phyloP scores from a whole-genome alignment of 208 protist genomes.

The Angomonas deanei region DNA sequence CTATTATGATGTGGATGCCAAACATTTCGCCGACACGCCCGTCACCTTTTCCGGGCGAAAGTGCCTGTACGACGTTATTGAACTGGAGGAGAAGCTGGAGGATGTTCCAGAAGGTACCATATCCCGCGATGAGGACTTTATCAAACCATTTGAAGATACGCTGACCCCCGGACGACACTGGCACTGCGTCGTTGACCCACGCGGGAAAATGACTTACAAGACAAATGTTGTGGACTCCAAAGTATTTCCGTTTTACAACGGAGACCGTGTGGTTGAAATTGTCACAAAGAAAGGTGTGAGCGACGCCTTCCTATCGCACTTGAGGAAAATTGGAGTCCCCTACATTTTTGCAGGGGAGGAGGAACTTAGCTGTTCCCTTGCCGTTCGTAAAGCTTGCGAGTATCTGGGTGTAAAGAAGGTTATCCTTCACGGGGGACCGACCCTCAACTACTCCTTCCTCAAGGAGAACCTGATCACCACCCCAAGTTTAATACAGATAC shows the following conservation, averaged over 20 bases:
- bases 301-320: slow-evolving; percentile 19
- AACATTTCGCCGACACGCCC: neutral
- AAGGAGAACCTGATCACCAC: slow-evolving; percentile 11
- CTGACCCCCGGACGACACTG: slow-evolving; percentile 13
- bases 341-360: slow-evolving; percentile 29
- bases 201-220: slow-evolving; percentile 14
- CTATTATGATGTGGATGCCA: neutral
- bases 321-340: slow-evolving; percentile 14
- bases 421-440: slow-evolving; percentile 20
- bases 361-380: slow-evolving; percentile 14
- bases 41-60: neutral
- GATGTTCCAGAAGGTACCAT: neutral
- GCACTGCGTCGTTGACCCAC: slow-evolving; percentile 16
- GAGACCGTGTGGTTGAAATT: slow-evolving; percentile 19
- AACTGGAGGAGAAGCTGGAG: neutral
- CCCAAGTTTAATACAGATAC: slow-evolving; percentile 16
- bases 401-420: slow-evolving; percentile 14
- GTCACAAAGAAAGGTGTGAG: slow-evolving; percentile 20
- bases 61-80: neutral
- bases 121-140: neutral
- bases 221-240: slow-evolving; percentile 1
- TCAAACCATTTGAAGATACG: neutral
- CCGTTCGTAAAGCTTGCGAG: slow-evolving; percentile 16
- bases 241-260: slow-evolving; percentile 20
- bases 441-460: slow-evolving; percentile 25